Base-by-base conservation (phyloP, 2,329 filamentous ascomycete species). In the Phymatotrichopsis omnivora region DNA sequence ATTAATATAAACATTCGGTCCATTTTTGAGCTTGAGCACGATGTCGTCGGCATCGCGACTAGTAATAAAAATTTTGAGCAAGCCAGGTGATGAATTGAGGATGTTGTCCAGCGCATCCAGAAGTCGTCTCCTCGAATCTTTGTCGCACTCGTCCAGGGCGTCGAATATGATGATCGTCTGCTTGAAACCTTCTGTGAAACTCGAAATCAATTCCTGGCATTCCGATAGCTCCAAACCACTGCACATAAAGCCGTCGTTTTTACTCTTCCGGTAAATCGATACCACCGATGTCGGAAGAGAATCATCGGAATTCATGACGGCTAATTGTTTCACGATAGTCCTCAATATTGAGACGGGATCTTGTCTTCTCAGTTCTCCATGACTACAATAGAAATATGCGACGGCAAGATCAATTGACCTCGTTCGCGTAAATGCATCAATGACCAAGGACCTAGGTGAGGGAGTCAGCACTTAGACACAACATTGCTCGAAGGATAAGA, bases 321-420 rank as follows among this genome's bases (percentile, higher is more conserved):
- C 49, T 12, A 58, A 45, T 40, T 58, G 56, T 31, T 57, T 56
- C 7, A 56, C 14, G 2, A 55, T 32, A 4, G 49, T 62, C 31
- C 53, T 59, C 2, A 66, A 50, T 12, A 65, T 56, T 2, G 52
- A 54, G 2, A 57, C 42, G 5, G 63, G 57, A 11, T 63, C 43
- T 29, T 54, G 49, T 10, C 45, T 23, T 4, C 32, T 34, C 41
- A 7, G 41, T 29, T 54, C 47, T 5, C 28, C 38, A 29, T 59
- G 55, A 31, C 61, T 60, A 54, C 61, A 63, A 54, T 64, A 64
- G 48, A 65, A 65, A 46, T 58, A 63, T n/a, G 61, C 62, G 34
- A 64, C n/a, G 51, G 1, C 50, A 4, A 25, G 51, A 1, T 58
- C 25, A 16, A 1, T 8, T 25, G 16, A n/a, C n/a, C 12, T 20